Conservation (phyloP, 1,284 basidiomycete species). For the Leccinum subatratum region DNA sequence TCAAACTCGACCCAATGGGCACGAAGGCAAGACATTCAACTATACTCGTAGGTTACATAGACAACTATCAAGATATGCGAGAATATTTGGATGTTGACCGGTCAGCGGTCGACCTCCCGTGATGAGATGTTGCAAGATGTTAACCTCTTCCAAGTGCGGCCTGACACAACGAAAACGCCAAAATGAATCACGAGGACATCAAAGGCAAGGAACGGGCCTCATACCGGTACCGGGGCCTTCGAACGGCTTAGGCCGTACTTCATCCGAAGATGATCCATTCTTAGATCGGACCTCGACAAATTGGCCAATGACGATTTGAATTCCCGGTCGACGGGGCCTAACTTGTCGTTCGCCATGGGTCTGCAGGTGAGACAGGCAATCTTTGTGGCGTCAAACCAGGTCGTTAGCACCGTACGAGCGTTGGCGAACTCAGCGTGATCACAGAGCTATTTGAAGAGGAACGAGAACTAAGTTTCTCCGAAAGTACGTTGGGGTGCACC, state of each 20-base stretch:
- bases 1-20: too few relatives aligned
- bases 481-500: conserved; percentile 38
- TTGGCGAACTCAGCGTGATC: conserved; percentile 37
- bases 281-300: conserved; percentile 90
- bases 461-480: conserved; percentile 48
- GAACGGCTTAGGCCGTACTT: conserved; percentile 83
- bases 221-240: conserved; percentile 84
- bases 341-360: conserved; percentile 25
- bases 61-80: conserved; percentile 91
- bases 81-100: conserved; percentile 67
- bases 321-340: conserved; percentile 63
- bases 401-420: conserved; percentile 26
- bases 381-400: conserved; percentile 20
- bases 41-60: too few relatives aligned
- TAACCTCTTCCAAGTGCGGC: conserved; percentile 90
- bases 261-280: conserved; percentile 39
- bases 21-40: too few relatives aligned
- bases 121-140: conserved; percentile 78
- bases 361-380: conserved; percentile 14
- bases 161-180: conserved; percentile 38
- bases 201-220: neutral
- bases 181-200: conserved; percentile 15
- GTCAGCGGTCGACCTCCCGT: conserved; percentile 16
- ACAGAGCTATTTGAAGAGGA: conserved; percentile 51
- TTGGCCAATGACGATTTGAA: conserved; percentile 91